Base-by-base conservation (phyloP, 75 land plant genomes). In the Sequoiadendron giganteum region DNA sequence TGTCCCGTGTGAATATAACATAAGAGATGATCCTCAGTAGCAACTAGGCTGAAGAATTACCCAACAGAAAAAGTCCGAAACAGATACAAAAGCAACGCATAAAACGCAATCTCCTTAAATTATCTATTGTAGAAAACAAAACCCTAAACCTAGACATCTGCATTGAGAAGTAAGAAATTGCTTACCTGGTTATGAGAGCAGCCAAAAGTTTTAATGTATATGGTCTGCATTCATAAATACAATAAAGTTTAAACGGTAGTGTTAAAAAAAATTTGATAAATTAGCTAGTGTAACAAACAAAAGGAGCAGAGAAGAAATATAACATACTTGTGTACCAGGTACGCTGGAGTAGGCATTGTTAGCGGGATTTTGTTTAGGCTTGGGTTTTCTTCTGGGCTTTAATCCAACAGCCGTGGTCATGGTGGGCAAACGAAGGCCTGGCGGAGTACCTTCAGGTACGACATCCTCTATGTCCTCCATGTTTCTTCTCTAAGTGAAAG, bases 401-500 rank as follows among this genome's bases (percentile, higher is more conserved):
- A 94, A 28, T 18, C 87, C 90, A 2, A 93, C 93, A 65, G 9
- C n/a, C 1, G 70, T 25, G 2, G 96, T 1, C 38, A 84, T 84
- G n/a, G 88, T 1, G 1, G 95, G 97, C 11, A 94, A 73, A 39
- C 97, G 91, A 84, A 93, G 89, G 3, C 95, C 95, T 13, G 92
- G 91, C 40, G 97, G 91, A 79, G 92, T 86, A n/a, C 93, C 93
- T 87, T 56, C 89, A n/a, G 65, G 85, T 61, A 91, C 95, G 48
- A 88, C 84, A 56, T 97, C 99, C 86, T 97, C 99, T 9, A 97
- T 97, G 92, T 97, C 99, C 83, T 96, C 99, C 97, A 97, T 96
- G 45, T 10, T 89, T 19, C 40, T 16, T 87, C 30, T 80, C 86
- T 54, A 70, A 11, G 36, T 89, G 56, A 36, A 54, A 55, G 15